phyloP scores from a whole-genome alignment of 768 basidiomycete species.

The Coprinopsis strossmayeri region DNA sequence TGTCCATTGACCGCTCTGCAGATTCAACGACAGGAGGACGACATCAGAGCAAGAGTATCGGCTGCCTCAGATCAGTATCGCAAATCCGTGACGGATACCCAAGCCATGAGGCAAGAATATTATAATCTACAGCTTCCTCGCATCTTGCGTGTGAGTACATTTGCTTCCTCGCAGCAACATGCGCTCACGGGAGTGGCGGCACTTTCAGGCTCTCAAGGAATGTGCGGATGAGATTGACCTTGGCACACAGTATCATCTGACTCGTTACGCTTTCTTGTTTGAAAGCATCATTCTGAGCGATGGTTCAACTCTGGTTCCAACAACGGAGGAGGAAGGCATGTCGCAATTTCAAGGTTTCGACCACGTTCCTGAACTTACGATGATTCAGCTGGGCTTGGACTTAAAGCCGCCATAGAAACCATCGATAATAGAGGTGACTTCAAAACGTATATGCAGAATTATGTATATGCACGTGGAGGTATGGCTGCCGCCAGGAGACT shows the following conservation, averaged over 20 bases:
- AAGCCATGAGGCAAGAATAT: slow-evolving; percentile 90
- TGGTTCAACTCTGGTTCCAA: slow-evolving; percentile 74
- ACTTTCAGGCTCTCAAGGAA: slow-evolving; percentile 76
- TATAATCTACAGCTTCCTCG: slow-evolving; percentile 96
- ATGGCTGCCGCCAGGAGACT: slow-evolving; percentile 57
- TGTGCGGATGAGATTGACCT: slow-evolving; percentile 94
- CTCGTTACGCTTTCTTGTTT: slow-evolving; percentile 90
- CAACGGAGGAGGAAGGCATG: slow-evolving; percentile 69
- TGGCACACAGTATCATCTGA: slow-evolving; percentile 96
- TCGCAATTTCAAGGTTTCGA: slow-evolving; percentile 3
- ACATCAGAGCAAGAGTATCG: slow-evolving; percentile 82
- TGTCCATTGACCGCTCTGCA: slow-evolving; percentile 23
- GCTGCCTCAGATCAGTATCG: slow-evolving; percentile 82
- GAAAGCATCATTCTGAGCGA: slow-evolving; percentile 89
- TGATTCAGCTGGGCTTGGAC: slow-evolving; percentile 42
- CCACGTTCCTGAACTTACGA: too few species aligned
- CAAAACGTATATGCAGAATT: slow-evolving; percentile 96
- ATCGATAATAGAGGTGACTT: slow-evolving; percentile 96
- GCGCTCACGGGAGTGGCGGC: slow-evolving; percentile 4
- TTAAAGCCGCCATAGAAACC: slow-evolving; percentile 82
- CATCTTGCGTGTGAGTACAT: slow-evolving; percentile 70
- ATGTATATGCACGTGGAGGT: slow-evolving; percentile 77
- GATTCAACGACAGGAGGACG: slow-evolving; percentile 93
- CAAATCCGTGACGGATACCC: slow-evolving; percentile 85
- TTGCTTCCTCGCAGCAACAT: not conserved